A percentile compares a stretch with the other conserved stretches of the same genome.
Evolutionary conservation across 2,329 filamentous ascomycete genomes (phyloP).

Genomic region (Chaetomium sp.): DNA sequence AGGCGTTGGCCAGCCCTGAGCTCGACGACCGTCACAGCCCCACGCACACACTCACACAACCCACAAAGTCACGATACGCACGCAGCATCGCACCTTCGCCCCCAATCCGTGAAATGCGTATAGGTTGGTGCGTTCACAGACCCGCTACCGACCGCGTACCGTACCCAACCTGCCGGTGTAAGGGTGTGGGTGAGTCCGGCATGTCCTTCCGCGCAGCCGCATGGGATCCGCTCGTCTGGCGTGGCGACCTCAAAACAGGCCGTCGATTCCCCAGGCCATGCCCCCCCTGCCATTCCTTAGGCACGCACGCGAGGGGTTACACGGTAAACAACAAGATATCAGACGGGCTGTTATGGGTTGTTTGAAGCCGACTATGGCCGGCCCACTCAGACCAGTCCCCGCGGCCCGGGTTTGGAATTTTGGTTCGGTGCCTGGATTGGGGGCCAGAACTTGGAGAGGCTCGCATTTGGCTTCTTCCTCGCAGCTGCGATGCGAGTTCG

Average conservation of each 20-base stretch:
- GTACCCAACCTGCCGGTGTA: not conserved
- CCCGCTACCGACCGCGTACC: not conserved
- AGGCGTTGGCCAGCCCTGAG: not conserved
- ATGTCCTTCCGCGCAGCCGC: not conserved
- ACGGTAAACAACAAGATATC: not conserved
- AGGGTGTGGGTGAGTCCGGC: not conserved
- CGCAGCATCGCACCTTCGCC: not conserved
- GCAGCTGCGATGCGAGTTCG: not conserved
- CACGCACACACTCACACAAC: not conserved
- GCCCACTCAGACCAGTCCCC: not conserved
- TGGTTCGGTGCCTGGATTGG: not conserved
- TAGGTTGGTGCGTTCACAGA: not conserved
- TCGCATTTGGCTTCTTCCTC: not conserved
- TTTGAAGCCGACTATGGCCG: slow-evolving; percentile 1
- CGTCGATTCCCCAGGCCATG: not conserved
- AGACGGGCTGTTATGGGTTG: not conserved
- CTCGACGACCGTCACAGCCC: not conserved
- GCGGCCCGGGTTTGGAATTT: not conserved
- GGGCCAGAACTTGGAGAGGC: not conserved
- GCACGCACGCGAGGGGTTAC: not conserved
- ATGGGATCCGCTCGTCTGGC: not conserved
- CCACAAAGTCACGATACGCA: not conserved
- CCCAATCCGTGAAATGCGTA: not conserved
- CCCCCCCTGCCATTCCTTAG: not conserved
- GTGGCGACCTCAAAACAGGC: not conserved